These are phyloP conservation scores for Aspergillus thermomutatus DNA, from an alignment of 2,329 filamentous ascomycete species.

Conservation along the genomic window DNA sequence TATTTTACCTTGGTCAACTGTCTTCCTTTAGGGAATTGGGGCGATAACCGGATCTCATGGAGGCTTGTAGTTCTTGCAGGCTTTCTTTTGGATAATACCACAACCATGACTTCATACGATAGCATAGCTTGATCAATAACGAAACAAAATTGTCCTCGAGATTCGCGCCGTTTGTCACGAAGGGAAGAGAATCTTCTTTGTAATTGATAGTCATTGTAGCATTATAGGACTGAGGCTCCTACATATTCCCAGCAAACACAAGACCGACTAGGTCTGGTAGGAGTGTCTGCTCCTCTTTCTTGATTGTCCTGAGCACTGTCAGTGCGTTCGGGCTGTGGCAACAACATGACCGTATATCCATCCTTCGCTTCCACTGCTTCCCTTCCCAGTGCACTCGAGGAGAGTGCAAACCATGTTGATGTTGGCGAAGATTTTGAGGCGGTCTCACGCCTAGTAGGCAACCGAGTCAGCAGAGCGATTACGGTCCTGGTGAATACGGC, in stretches of 20 bases:
- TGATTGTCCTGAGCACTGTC: neutral
- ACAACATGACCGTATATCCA: conserved; percentile 36
- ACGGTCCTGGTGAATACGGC: neutral
- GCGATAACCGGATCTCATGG: neutral
- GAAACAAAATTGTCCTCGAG: neutral
- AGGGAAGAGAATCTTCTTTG: neutral
- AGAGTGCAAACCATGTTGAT: conserved; percentile 34
- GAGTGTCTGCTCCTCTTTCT: neutral
- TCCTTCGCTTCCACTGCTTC: conserved; percentile 38
- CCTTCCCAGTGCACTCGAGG: conserved; percentile 30
- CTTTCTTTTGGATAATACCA: neutral
- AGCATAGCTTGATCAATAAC: neutral
- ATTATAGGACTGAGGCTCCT: conserved; percentile 21
- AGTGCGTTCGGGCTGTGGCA: conserved; percentile 4
- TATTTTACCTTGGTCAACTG: neutral
- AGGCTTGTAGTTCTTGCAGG: neutral
- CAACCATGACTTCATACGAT: neutral
- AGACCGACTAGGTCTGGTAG: conserved; percentile 7
- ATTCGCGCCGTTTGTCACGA: neutral
- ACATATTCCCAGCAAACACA: conserved; percentile 41
- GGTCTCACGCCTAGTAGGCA: conserved; percentile 15
- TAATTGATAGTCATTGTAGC: neutral
- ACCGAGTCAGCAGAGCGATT: conserved; percentile 9
- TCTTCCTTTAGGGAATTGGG: neutral
- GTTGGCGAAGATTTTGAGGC: conserved; percentile 5